Base-by-base conservation (phyloP, 2,329 filamentous ascomycete species). In the Leptographium procerum region DNA sequence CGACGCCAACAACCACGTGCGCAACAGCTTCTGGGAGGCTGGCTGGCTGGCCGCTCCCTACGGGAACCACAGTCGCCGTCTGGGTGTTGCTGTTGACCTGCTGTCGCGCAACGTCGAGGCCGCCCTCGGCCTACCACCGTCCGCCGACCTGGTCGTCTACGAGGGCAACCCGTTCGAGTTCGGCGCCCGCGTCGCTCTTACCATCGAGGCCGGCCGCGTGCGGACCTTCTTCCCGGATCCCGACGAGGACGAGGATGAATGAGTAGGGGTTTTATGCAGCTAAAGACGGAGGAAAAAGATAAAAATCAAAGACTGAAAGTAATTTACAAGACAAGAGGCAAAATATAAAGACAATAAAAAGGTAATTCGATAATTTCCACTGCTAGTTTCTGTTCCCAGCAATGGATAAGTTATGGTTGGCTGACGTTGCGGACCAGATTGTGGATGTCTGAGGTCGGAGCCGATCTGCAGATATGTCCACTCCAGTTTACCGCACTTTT, bases 111-210 rank as follows among this genome's bases (percentile, higher is more conserved):
- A 76, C 56, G 66, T 76, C 26, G 73, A 76, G 61, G 65, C 69
- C 45, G 74, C 76, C 26, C 64, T 77, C 22, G 66, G 68, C 2
- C 64, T 76, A 28, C 64, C 70, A 50, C 65, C 60, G 33, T 67
- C 65, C 54, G 64, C 62, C 14, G 74, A 77, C 59, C 64, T 75
- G 50, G 74, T 77, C 11, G 60, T 77, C 19, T 77, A 69, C 65
- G 74, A 76, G 62, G 73, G 73, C 6, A 69, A 70, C 63, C 74
- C 74, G 24, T 61, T 77, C 48, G 65, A 71, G 58, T 72, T 72
- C 4, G 73, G 69, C 1, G 73, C 69, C 45, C 72, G 73, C 34
- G 70, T 71, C 24, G 56, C 40, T 4, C 43, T 58, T 11, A 50
- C 22, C 28, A 10, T 58, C 31, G 56, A 58, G 43, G 50, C n/a